A percentile compares a stretch with the other conserved stretches of the same genome.
phyloP scores from a whole-genome alignment of 805 yeast species.

The Kluyveromyces aestuarii region DNA sequence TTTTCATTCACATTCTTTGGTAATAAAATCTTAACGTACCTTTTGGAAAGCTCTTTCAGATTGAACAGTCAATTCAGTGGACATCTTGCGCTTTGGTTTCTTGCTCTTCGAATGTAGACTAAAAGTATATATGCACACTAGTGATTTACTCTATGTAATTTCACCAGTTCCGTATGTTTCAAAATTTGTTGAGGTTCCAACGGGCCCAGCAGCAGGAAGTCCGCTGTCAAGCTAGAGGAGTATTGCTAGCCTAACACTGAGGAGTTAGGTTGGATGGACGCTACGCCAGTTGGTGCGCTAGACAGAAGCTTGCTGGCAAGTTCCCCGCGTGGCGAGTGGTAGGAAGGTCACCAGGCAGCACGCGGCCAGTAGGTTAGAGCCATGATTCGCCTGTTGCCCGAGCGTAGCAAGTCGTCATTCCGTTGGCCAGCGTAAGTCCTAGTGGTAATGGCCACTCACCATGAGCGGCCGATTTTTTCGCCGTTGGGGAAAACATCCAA shows the following conservation, averaged over 20 bases:
- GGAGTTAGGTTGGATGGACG: not conserved
- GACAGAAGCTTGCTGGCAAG: too few species aligned
- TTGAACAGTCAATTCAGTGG: constrained; percentile 99
- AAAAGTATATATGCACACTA: not conserved
- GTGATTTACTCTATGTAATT: not conserved
- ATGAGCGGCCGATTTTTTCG: too few species aligned
- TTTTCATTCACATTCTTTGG: too few species aligned
- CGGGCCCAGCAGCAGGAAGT: not conserved
- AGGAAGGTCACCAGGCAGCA: too few species aligned
- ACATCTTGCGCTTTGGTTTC: constrained; percentile 54
- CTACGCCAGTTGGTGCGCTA: too few species aligned
- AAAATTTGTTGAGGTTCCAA: not conserved
- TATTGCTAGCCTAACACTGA: not conserved
- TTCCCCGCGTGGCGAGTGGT: too few species aligned
- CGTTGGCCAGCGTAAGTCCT: too few species aligned
- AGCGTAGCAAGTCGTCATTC: too few species aligned
- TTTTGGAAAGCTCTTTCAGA: constrained; percentile 99
- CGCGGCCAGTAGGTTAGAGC: too few species aligned
- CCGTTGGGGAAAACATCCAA: too few species aligned
- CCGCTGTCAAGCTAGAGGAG: not conserved
- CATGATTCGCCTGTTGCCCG: too few species aligned
- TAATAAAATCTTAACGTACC: constrained; percentile 44
- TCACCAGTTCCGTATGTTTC: not conserved
- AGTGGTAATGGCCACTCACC: too few species aligned
- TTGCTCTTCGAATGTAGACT: constrained; percentile 8